Conservation (phyloP, 108 stramenopile genomes). For the Licmophora abbreviata region DNA sequence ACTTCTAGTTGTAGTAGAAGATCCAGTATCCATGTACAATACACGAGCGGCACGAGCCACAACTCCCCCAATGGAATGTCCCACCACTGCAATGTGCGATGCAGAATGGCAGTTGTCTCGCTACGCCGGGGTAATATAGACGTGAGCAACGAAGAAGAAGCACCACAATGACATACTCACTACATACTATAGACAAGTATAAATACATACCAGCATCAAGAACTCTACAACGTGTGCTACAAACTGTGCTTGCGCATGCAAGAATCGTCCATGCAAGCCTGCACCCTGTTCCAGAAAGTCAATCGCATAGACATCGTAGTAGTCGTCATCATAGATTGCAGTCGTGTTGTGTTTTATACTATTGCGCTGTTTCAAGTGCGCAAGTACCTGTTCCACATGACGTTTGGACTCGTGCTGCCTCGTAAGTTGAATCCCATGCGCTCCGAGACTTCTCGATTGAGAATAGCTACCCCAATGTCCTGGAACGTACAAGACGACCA, state of each 20-base stretch:
- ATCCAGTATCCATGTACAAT: too few species aligned
- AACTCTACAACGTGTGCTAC: conserved; percentile 36
- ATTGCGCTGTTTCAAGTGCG: not conserved
- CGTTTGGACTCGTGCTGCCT: not conserved
- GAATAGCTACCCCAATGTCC: conserved; percentile 74
- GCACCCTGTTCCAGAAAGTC: conserved; percentile 71
- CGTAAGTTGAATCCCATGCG: conserved; percentile 73
- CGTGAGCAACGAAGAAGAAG: too few species aligned
- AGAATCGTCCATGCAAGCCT: conserved; percentile 53
- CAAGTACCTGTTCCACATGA: not conserved
- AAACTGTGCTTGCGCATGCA: conserved; percentile 48
- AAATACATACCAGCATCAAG: too few species aligned
- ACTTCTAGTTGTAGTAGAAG: too few species aligned
- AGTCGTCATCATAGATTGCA: conserved; percentile 15
- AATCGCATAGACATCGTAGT: conserved; percentile 67
- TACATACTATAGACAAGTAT: too few species aligned
- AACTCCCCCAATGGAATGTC: conserved; percentile 71
- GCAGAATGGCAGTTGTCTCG: too few species aligned
- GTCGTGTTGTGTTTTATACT: not conserved
- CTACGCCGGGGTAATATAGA: too few species aligned
- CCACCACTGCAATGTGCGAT: conserved; percentile 42
- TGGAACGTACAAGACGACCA: conserved; percentile 65
- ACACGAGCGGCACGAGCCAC: conserved; percentile 35
- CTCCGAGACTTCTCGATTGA: conserved; percentile 67
- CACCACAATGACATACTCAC: too few species aligned